These are phyloP conservation scores for Bolboschoenus planiculmis DNA, from an alignment of 176 grass and related monocot species.

Conservation along the genomic window DNA sequence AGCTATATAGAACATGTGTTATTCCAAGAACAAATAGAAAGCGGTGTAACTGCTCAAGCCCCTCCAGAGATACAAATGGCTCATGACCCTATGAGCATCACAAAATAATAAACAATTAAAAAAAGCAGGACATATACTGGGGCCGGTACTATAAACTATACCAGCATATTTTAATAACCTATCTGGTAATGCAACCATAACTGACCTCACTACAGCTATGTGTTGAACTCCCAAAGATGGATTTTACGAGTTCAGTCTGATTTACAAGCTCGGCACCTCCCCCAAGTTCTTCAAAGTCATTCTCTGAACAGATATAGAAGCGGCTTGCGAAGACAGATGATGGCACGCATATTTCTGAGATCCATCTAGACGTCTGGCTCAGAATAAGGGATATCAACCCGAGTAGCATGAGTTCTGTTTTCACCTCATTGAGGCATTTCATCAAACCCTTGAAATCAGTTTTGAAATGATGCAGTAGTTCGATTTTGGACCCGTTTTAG, in stretches of 20 bases:
- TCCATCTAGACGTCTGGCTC: conserved; percentile 78
- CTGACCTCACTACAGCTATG: conserved; percentile 54
- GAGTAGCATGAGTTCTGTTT: conserved; percentile 81
- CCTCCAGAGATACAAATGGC: conserved; percentile 85
- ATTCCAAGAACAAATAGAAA: conserved; percentile 93
- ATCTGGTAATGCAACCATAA: not conserved
- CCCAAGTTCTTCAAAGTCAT: conserved; percentile 29
- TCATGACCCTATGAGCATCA: conserved; percentile 63
- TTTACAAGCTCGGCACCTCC: conserved; percentile 2
- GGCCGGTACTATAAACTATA: not conserved
- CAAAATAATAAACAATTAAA: conserved; percentile 5
- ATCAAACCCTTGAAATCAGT: conserved; percentile 26
- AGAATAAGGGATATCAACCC: conserved; percentile 89
- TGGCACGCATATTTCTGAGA: conserved; percentile 81
- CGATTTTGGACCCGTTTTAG: not conserved
- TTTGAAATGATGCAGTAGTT: not conserved
- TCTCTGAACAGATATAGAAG: conserved; percentile 76
- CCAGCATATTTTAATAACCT: not conserved
- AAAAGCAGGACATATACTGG: not conserved
- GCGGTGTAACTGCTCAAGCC: conserved; percentile 80
- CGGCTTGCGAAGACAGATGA: conserved; percentile 55
- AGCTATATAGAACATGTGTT: conserved; percentile 87
- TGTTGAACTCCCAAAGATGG: conserved; percentile 19
- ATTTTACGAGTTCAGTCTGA: conserved; percentile 29
- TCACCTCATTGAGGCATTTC: not conserved